Base-by-base conservation (phyloP, 2,329 filamentous ascomycete genomes). In the Ophiostoma sp. region DNA sequence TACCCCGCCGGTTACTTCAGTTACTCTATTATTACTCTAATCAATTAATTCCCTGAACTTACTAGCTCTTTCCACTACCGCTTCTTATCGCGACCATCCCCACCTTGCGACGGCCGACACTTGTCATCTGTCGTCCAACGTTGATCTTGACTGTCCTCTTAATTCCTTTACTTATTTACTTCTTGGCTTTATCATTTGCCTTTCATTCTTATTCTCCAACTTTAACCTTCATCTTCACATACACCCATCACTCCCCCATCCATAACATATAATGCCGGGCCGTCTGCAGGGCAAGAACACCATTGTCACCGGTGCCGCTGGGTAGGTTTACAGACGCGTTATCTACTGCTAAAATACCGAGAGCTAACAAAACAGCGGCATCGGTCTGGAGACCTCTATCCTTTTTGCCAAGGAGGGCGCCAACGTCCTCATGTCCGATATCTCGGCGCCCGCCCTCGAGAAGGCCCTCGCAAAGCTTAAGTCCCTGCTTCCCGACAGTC, bases 401-500 rank as follows among this genome's bases (percentile, higher is more conserved):
- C 90, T 97, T 71, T 96, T 97, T 77, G 90, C 89, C 72, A 90
- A 90, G 74, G 94, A 97, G 83, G 94, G 93, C 73, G 94, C 93
- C 77, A 90, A 87, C 73, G 88, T 97, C 70, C 83, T 97, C 74
- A 89, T 97, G 87, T 87, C 90, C 72, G 94, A 97, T 77, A 92
- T 96, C 75, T 94, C 92, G 4, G 86, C 84, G 64, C 87, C 89
- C 5, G 92, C 92, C 1, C 87, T 97, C 54, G 89, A 91, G 71
- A 92, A 89, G 78, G 93, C 92, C 39, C 79, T 89, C 54, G 86
- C 86, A 72, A 96, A 93, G 79, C 85, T 95, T 57, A 87, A 90
- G 77, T 85, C 91, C 77, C 82, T 93, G 20, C 87, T 92, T 10
- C 90, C 91, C 33, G 77, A 81, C 35, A 84, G 85, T 36, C 48